These are phyloP conservation scores for Carex cristatella DNA, from an alignment of 176 grass and related monocot genomes.

Conservation along the genomic window DNA sequence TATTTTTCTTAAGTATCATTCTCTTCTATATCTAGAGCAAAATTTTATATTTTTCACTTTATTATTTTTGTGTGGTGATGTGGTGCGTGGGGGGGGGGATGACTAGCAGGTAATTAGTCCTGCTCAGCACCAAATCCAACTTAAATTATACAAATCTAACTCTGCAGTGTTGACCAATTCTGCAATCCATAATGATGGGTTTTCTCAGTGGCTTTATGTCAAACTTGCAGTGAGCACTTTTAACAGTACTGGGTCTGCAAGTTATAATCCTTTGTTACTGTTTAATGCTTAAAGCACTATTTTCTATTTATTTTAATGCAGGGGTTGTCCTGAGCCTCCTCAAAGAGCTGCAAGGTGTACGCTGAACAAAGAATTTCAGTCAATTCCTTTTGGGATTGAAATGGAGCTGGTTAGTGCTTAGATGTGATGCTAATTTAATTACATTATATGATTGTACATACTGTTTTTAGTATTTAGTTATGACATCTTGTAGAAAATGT, in stretches of 20 bases:
- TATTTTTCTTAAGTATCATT: not conserved
- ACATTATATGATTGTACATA: not conserved
- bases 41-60: not conserved
- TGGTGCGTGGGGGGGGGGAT: too few species aligned
- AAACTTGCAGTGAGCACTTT: not conserved
- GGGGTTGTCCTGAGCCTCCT: constrained; percentile 20
- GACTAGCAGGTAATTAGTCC: not conserved
- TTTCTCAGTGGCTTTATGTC: not conserved
- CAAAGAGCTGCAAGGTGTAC: constrained; percentile 1
- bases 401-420: constrained; percentile 11
- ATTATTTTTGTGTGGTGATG: not conserved
- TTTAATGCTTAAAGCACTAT: not conserved
- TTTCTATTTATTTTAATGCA: not conserved
- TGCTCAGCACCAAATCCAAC: not conserved
- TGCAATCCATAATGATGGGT: not conserved
- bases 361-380: constrained; percentile 7
- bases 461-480: not conserved
- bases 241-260: not conserved
- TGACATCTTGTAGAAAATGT: not conserved
- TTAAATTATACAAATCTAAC: not conserved
- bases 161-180: not conserved
- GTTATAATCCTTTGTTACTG: not conserved
- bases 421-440: not conserved
- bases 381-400: constrained; percentile 10
- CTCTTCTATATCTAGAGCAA: not conserved